Evolutionary conservation across 2,329 filamentous ascomycete genomes (phyloP), one percentile per base, ranked within the genome.

Genomic region (Pseudocercospora musae): DNA sequence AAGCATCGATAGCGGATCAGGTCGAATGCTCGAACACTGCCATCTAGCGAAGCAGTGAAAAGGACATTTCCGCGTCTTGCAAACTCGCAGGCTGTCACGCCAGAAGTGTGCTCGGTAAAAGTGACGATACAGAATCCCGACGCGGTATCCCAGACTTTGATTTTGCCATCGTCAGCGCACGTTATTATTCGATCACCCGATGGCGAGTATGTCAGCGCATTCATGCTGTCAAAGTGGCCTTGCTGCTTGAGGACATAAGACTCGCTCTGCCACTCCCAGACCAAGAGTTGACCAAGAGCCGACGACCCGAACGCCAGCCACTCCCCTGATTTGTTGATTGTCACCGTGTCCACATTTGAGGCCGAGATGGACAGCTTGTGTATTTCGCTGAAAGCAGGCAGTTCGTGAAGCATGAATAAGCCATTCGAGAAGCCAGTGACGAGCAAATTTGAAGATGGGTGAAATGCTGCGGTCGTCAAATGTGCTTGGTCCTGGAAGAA

Each of bases 231-330:
- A 68, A 96, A 93, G 77, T 99, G 95, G 0, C 94, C 95, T 77
- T 98, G 95, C 74, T 99, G 95, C 78, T 99, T 99, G 53, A 99
- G 81, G 62, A 99, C 96, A 76, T 99, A 99, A 5, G 94, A 98
- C 77, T 99, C 96, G 0, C 95, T 99, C 75, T 98, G 94, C 93
- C 96, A 99, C 76, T 99, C 95, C 95, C 95, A 99, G 3, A 99
- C 95, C 3, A 99, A 80, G n/a, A 99, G 82, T 74, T 99, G 95
- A 0, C 96, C 96, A 4, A 96, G 84, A 71, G 96, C 96, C 1
- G 95, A 96, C 0, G 96, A 95, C 13, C 94, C 95, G 75, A 99
- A 97, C 0, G 96, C 96, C 21, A 99, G 81, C 95, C 95, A 99
- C 79, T 98, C 94, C 57, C 95, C 95, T 31, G 89, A 91, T 75